Conservation (phyloP, 805 yeast genomes). For the Sporopachydermia lactativora region DNA sequence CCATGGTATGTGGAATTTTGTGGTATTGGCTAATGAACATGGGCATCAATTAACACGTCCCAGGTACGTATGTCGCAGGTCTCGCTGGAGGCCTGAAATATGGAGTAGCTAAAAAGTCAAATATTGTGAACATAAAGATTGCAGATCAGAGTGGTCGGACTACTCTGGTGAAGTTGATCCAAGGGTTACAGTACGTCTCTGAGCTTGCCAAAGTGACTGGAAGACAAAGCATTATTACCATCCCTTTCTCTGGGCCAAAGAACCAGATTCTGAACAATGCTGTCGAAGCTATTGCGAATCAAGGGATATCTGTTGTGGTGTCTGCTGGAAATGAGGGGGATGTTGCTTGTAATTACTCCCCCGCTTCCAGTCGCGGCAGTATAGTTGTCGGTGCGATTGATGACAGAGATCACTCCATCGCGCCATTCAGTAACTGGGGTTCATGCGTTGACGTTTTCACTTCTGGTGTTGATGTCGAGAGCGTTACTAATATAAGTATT, state of each 20-base stretch:
- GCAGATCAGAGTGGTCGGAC: no score
- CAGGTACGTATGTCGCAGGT: no score
- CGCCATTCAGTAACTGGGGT: constrained; percentile 33
- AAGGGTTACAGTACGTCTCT: no score
- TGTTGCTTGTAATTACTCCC: constrained; percentile 32
- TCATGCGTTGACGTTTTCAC: constrained; percentile 38
- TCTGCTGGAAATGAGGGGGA: constrained; percentile 36
- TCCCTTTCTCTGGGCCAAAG: constrained; percentile 25
- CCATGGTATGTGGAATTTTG: no score
- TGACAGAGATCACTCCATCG: constrained; percentile 19
- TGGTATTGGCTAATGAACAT: no score
- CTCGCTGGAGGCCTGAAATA: constrained; percentile 13
- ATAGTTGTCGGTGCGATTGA: constrained; percentile 29
- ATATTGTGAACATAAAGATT: no score
- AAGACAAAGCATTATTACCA: constrained; percentile 25
- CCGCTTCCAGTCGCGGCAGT: constrained; percentile 28
- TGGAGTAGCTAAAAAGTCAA: no score
- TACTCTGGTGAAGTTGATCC: no score
- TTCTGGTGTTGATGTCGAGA: constrained; percentile 34
- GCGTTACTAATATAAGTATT: no score
- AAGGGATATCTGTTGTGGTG: constrained; percentile 31
- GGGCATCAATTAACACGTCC: no score
- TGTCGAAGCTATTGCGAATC: constrained; percentile 24
- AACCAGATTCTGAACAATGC: constrained; percentile 30
- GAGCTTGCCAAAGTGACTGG: constrained; percentile 14